Conservation (phyloP, 306 rosid species). For the Rosa lucieae region DNA sequence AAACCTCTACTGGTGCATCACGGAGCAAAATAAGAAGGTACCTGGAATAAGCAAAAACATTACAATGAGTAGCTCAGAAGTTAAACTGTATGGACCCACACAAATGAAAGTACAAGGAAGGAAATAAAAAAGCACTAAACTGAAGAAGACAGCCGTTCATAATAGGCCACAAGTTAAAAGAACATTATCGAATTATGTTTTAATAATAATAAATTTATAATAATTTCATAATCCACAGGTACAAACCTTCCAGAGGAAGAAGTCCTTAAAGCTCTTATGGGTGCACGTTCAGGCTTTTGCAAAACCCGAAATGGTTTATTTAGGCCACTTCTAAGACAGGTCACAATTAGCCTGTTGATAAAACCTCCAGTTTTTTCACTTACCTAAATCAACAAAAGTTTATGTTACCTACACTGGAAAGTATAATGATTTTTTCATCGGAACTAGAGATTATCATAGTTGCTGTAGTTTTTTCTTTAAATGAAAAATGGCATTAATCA, state of each 20-base stretch:
- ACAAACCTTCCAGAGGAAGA: conserved; percentile 94
- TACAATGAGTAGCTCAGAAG: conserved; percentile 1
- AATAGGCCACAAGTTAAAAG: neutral
- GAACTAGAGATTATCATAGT: neutral
- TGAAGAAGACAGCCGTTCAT: neutral
- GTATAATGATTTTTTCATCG: neutral
- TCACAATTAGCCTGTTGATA: conserved; percentile 79
- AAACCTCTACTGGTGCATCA: conserved; percentile 98
- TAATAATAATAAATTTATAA: neutral
- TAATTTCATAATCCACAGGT: neutral
- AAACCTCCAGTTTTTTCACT: conserved; percentile 94
- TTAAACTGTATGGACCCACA: neutral
- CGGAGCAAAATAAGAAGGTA: conserved; percentile 95
- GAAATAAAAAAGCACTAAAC: neutral
- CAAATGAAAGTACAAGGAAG: conserved; percentile 1
- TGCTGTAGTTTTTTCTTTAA: neutral
- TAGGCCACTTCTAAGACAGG: conserved; percentile 93
- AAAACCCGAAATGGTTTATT: conserved; percentile 86
- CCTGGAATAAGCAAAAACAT: conserved; percentile 46
- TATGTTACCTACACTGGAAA: conserved; percentile 9
- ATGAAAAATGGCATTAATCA: conserved; percentile 6
- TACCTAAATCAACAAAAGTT: conserved; percentile 56
- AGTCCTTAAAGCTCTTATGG: conserved; percentile 90
- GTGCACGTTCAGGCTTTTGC: conserved; percentile 99
- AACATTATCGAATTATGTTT: neutral